Percentiles rank a stretch among this genome's conserved stretches.
Evolutionary conservation across 768 basidiomycete genomes (phyloP).

Genomic region (Auriscalpium microsporum): DNA sequence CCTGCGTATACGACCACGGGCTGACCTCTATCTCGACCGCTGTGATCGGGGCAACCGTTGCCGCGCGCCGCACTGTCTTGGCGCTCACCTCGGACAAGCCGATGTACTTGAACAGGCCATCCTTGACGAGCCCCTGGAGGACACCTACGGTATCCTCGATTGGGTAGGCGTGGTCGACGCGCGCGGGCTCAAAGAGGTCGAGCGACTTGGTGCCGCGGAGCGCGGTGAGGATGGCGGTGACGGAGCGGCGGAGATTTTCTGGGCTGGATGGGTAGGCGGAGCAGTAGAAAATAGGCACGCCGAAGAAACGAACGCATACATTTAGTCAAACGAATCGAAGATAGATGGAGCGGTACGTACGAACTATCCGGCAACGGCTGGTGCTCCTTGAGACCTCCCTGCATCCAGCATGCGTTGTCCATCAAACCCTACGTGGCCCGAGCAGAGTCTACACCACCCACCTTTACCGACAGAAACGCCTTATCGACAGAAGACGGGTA

Average conservation of each 20-base stretch:
- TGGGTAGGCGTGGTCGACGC: slow-evolving; percentile 34
- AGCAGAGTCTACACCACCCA: no score
- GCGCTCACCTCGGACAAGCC: slow-evolving; percentile 49
- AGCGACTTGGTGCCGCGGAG: no score
- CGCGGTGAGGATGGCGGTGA: no score
- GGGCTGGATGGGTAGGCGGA: no score
- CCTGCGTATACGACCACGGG: slow-evolving; percentile 42
- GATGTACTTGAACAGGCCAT: slow-evolving; percentile 52
- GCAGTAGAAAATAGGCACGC: no score
- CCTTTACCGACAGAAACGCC: slow-evolving; percentile 44
- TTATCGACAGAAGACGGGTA: slow-evolving; percentile 36
- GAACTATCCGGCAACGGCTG: slow-evolving; percentile 36
- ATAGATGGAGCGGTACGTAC: no score
- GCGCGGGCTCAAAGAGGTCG: slow-evolving; percentile 30
- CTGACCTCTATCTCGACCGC: no score
- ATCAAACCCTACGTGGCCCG: slow-evolving; percentile 3
- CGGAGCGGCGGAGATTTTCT: no score
- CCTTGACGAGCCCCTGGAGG: slow-evolving; percentile 37
- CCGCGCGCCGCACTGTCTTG: slow-evolving; percentile 34
- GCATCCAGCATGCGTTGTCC: not conserved
- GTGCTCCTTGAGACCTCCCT: slow-evolving; percentile 21
- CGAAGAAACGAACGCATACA: no score
- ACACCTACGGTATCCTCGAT: slow-evolving; percentile 7
- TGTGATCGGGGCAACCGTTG: slow-evolving; percentile 25
- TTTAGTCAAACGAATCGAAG: no score